Evolutionary conservation across 805 yeast species (phyloP), one percentile per base, ranked within the genome.

Genomic region (Metschnikowia orientalis): DNA sequence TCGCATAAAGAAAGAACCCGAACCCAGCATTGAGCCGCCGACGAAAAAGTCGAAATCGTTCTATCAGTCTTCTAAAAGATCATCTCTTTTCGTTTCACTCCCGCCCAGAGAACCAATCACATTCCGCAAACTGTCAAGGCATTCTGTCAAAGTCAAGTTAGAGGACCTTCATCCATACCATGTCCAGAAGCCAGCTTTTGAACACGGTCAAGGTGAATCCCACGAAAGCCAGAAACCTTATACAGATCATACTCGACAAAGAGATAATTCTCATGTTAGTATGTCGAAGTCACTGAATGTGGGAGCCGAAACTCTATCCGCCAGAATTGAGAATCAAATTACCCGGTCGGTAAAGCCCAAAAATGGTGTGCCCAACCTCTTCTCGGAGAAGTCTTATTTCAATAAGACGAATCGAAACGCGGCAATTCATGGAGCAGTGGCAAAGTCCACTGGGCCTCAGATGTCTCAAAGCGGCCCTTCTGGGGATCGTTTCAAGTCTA

Each of bases 51-150:
- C 34, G 8, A 23, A 23, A 13, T 30, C 34, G n/a, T 18, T 30
- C 14, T 30, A 30, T 15, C 27, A 53, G 23, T 54, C 61, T 8
- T 63, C 67, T 2, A 53, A 51, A 22, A 35, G 63, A 23, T 48
- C 58, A 8, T 59, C 69, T 1, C 51, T 56, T 4, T 64, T 57
- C 36, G 64, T 60, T 1, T 47, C 67, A 1, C 40, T 64, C 12
- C 71, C 71, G 1, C 47, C 63, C 6, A 44, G 66, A 26, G 67
- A 61, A 24, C 71, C 71, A 4, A 51, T 63, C 12, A 45, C 55
- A 10, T 33, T 24, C n/a, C 34, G 30, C 10, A 28, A 19, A 4
- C 26, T 24, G 33, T 25, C 22, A 8, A 34, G 51, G 23, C 42
- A 44, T 11, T 45, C 40, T 28, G 46, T 46, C 16, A 37, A 35